Conservation (phyloP, 2,329 filamentous ascomycete genomes). For the Rhynchosporium agropyri region DNA sequence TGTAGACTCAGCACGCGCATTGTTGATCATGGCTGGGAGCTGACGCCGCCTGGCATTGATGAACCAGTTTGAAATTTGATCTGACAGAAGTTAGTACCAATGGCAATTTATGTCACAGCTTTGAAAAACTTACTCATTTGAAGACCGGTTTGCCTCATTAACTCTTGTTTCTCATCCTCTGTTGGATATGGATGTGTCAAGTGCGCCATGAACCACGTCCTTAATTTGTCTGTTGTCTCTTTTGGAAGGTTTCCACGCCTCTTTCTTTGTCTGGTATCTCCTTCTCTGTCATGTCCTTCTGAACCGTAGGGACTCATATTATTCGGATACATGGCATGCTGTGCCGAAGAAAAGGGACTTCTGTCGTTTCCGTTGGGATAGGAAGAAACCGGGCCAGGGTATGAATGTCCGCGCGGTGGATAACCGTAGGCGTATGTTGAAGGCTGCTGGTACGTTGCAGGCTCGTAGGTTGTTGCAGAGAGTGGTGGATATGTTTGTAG, state of each 20-base stretch:
- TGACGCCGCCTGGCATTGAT: constrained; percentile 74
- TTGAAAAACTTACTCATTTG: constrained; percentile 69
- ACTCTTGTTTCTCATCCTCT: constrained; percentile 82
- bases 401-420: constrained; percentile 32
- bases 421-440: constrained; percentile 29
- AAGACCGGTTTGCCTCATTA: constrained; percentile 75
- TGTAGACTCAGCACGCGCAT: constrained; percentile 43
- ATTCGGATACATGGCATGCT: constrained; percentile 18
- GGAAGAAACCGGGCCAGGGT: constrained; percentile 24
- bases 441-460: constrained; percentile 21
- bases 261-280: constrained; percentile 47
- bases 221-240: constrained; percentile 79
- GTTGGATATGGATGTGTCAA: constrained; percentile 82
- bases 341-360: constrained; percentile 33
- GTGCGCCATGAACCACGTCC: constrained; percentile 79
- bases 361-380: constrained; percentile 30
- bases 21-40: constrained; percentile 61
- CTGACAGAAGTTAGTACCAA: constrained; percentile 43
- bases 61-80: constrained; percentile 80
- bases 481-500: constrained; percentile 26
- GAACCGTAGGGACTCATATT: constrained; percentile 20
- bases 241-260: constrained; percentile 88
- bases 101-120: neutral
- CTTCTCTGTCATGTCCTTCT: constrained; percentile 24
- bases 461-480: constrained; percentile 20